Evolutionary conservation across 2,329 filamentous ascomycete genomes (phyloP).

Genomic region (Zymoseptoria tritici): DNA sequence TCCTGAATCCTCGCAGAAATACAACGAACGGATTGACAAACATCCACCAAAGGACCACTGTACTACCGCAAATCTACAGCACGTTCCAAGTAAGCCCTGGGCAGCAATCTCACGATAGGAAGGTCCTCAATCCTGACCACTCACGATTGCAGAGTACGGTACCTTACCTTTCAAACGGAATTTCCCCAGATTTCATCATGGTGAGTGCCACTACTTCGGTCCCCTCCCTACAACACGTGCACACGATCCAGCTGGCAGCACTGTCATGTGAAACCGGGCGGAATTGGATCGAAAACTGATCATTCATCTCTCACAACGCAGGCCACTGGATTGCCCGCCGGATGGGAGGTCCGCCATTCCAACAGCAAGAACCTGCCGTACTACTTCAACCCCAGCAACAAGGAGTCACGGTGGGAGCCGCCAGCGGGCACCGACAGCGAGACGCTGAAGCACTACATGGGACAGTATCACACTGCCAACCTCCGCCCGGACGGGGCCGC

Average conservation of each 20-base stretch:
- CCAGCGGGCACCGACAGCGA: constrained; percentile 82
- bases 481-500: constrained; percentile 25
- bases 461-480: constrained; percentile 60
- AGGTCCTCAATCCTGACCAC: not conserved
- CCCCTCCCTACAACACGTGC: not conserved
- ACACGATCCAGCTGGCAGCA: not conserved
- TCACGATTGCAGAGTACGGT: not conserved
- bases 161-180: not conserved
- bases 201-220: constrained; percentile 5
- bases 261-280: not conserved
- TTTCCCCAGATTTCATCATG: constrained; percentile 8
- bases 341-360: constrained; percentile 79
- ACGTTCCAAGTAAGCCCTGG: not conserved
- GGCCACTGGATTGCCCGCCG: constrained; percentile 28
- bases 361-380: constrained; percentile 98
- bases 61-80: not conserved
- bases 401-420: constrained; percentile 92
- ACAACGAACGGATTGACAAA: not conserved
- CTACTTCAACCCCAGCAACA: constrained; percentile 86
- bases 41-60: not conserved
- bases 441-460: constrained; percentile 92
- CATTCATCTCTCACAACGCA: constrained; percentile 6
- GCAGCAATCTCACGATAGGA: not conserved
- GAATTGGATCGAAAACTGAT: not conserved
- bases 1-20: not conserved